These are phyloP conservation scores for Tanacetum coccineum DNA, from an alignment of 129 eudicot species.

Conservation along the genomic window DNA sequence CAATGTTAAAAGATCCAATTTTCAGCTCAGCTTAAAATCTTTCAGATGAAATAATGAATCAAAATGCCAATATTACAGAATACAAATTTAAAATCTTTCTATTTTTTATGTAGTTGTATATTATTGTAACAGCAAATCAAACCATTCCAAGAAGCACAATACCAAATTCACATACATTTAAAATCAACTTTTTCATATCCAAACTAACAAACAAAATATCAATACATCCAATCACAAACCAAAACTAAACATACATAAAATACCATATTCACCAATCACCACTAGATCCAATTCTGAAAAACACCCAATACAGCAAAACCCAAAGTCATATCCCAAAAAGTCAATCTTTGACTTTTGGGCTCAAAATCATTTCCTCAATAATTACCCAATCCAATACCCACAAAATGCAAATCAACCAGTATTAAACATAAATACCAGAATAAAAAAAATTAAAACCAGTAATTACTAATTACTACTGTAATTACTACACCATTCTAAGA, in stretches of 20 bases:
- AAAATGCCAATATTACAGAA: neutral
- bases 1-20: neutral
- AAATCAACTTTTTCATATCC: neutral
- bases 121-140: neutral
- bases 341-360: constrained; percentile 7
- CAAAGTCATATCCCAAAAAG: neutral
- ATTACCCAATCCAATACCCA: neutral
- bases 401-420: too few relatives aligned
- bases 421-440: too few relatives aligned
- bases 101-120: neutral
- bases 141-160: constrained; percentile 3
- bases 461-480: neutral
- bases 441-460: too few relatives aligned
- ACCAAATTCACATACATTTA: too few relatives aligned
- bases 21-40: constrained; percentile 5
- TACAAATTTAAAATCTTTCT: too few relatives aligned
- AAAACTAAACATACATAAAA: constrained; percentile 14
- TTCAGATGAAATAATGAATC: neutral
- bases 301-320: constrained; percentile 19
- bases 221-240: too few relatives aligned
- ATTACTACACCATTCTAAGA: neutral
- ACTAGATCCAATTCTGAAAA: constrained; percentile 10
- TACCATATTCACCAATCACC: neutral
- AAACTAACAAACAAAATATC: neutral
- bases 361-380: neutral